A percentile compares a stretch with the other conserved stretches of the same genome.
These are phyloP conservation scores for Beauveria sp. DNA, from an alignment of 2,329 filamentous ascomycete species.

Conservation along the genomic window DNA sequence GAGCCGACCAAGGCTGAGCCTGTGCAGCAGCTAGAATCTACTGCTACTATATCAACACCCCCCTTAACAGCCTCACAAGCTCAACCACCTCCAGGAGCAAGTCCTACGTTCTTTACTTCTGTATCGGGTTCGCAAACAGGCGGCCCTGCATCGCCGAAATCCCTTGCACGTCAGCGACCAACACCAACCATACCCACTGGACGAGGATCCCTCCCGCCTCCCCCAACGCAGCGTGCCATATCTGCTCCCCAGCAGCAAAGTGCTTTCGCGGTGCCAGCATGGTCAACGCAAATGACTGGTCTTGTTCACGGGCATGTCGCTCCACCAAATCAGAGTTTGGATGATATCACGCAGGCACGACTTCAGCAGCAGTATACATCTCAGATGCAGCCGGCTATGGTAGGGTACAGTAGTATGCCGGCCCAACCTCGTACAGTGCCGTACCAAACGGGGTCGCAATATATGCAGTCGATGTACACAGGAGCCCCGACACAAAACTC, in stretches of 20 bases:
- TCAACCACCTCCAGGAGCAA: constrained; percentile 46
- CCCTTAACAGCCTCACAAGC: constrained; percentile 26
- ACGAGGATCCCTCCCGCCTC: constrained; percentile 63
- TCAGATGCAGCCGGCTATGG: constrained; percentile 36
- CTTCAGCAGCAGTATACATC: constrained; percentile 53
- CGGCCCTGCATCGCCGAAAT: constrained; percentile 21
- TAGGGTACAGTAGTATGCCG: constrained; percentile 24
- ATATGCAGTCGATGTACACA: constrained; percentile 45
- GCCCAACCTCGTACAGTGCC: constrained; percentile 25
- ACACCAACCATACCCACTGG: constrained; percentile 54
- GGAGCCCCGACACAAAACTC: constrained; percentile 33
- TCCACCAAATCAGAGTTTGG: constrained; percentile 67
- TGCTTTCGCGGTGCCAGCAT: constrained; percentile 63
- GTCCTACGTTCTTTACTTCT: constrained; percentile 49
- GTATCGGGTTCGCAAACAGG: constrained; percentile 17
- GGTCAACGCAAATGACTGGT: constrained; percentile 83
- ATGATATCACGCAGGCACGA: constrained; percentile 61
- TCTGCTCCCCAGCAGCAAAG: constrained; percentile 80
- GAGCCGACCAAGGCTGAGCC: constrained; percentile 38
- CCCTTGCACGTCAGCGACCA: constrained; percentile 56
- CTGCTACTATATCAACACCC: constrained; percentile 17
- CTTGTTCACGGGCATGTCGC: constrained; percentile 54
- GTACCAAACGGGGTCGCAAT: constrained; percentile 28
- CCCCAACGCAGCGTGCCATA: constrained; percentile 67
- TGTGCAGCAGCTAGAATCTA: constrained; percentile 20